Base-by-base conservation (phyloP, 495 filamentous ascomycete species). In the Ramalina intermedia region DNA sequence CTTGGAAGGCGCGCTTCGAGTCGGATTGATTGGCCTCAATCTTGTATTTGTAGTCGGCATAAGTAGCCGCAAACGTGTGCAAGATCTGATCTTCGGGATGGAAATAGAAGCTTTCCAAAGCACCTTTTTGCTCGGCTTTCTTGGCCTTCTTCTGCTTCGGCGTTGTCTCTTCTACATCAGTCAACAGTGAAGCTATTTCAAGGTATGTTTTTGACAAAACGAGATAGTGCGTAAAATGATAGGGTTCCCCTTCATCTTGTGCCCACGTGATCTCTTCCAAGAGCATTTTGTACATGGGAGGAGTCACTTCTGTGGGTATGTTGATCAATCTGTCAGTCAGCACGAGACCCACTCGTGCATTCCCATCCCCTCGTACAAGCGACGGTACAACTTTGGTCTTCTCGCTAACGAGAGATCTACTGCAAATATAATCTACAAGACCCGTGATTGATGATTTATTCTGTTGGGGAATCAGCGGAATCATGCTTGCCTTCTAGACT, bases 221-320 rank as follows among this genome's bases (percentile, higher is more conserved):
- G 46, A 99, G 69, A 62, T 94, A 96, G 62, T 95, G 85, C 44
- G 88, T 79, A 68, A 99, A 96, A 48, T 79, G 73, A 61, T 95
- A 96, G 3, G 89, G 88, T 63, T 96, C 88, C 57, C 83, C 84
- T 55, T 96, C 89, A 57, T 91, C 80, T 5, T 93, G 65, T 3
- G 93, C 93, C 69, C 82, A 88, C 53, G 81, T 70, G 51, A 96
- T 85, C 72, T 99, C 93, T 61, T 95, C 88, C 36, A 84, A 70
- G 35, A 99, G 75, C 87, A 95, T 94, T 53, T 72, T 80, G 74
- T 96, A 96, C 87, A 99, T 89, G 9, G 93, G 90, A 33, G 93
- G 91, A 18, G 89, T 74, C 44, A 94, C 79, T 66, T 96, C 84
- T 23, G 84, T 70, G 16, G 93, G 93, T 71, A 95, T 87, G 66